Conservation (phyloP, 2,329 filamentous ascomycete species). For the Colletotrichum falcatum region DNA sequence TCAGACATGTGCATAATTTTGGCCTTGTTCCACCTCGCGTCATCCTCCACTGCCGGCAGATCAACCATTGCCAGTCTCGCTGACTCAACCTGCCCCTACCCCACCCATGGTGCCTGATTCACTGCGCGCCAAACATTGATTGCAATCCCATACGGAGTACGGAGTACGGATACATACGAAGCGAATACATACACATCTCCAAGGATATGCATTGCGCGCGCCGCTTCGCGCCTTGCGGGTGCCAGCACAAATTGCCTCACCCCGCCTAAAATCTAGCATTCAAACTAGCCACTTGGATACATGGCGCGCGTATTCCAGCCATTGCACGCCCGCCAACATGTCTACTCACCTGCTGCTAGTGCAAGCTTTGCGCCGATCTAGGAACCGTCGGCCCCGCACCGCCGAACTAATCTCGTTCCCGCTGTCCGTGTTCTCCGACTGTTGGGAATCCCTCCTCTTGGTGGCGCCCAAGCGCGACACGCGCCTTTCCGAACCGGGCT, state of each 20-base stretch:
- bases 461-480: conserved; percentile 1
- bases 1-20: conserved; percentile 9
- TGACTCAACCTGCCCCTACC: not conserved
- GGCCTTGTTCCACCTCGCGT: not conserved
- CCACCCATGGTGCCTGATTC: conserved; percentile 1
- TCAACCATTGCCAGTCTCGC: not conserved
- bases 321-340: not conserved
- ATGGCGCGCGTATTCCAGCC: not conserved
- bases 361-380: conserved; percentile 25
- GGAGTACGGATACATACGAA: too few relatives aligned
- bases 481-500: conserved; percentile 5
- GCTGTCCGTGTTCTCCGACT: not conserved
- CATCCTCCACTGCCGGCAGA: conserved; percentile 3
- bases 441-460: not conserved
- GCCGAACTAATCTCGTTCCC: conserved; percentile 13
- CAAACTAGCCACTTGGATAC: not conserved
- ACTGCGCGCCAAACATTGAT: not conserved
- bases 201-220: too few relatives aligned
- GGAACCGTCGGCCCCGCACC: conserved; percentile 38
- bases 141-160: not conserved
- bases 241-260: conserved; percentile 4
- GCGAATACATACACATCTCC: too few relatives aligned
- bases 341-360: not conserved
- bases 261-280: conserved; percentile 9
- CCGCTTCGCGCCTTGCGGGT: conserved; percentile 17